Conservation (phyloP, 768 basidiomycete genomes). For the Imleria badia region DNA sequence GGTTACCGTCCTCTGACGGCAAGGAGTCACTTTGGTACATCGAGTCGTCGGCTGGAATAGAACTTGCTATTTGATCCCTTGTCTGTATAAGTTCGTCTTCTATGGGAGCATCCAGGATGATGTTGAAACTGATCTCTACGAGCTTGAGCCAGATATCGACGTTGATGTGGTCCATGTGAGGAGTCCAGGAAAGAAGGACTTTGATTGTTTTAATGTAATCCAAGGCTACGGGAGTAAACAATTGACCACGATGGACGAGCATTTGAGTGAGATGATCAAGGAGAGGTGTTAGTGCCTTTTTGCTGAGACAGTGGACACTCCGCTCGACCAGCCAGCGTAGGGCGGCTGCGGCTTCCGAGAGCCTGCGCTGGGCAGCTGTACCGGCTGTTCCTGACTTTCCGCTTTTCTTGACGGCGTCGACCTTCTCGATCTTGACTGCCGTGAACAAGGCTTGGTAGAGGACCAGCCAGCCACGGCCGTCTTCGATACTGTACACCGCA, state of each 20-base stretch:
- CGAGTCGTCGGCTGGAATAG: slow-evolving; percentile 18
- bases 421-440: slow-evolving; percentile 62
- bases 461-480: slow-evolving; percentile 54
- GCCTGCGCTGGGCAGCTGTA: slow-evolving; percentile 54
- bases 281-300: slow-evolving; percentile 53
- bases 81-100: slow-evolving; percentile 30
- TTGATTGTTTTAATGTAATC: slow-evolving; percentile 82
- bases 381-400: slow-evolving; percentile 40
- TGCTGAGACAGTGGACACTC: slow-evolving; percentile 54
- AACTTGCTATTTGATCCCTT: slow-evolving; percentile 23
- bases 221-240: slow-evolving; percentile 66
- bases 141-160: slow-evolving; percentile 64
- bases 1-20: slow-evolving; percentile 30
- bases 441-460: slow-evolving; percentile 75
- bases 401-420: slow-evolving; percentile 40
- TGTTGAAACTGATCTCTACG: slow-evolving; percentile 73
- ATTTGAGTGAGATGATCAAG: slow-evolving; percentile 64
- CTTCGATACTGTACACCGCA: slow-evolving; percentile 40
- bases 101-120: slow-evolving; percentile 62
- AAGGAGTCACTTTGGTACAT: slow-evolving; percentile 37
- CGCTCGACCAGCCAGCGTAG: slow-evolving; percentile 76
- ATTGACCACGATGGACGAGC: slow-evolving; percentile 49
- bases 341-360: slow-evolving; percentile 62
- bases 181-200: slow-evolving; percentile 57
- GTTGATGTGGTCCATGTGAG: slow-evolving; percentile 79